Percentiles rank a stretch among this genome's conserved stretches.
Conservation (phyloP, 768 basidiomycete genomes). For the Mycena sanguinolenta region DNA sequence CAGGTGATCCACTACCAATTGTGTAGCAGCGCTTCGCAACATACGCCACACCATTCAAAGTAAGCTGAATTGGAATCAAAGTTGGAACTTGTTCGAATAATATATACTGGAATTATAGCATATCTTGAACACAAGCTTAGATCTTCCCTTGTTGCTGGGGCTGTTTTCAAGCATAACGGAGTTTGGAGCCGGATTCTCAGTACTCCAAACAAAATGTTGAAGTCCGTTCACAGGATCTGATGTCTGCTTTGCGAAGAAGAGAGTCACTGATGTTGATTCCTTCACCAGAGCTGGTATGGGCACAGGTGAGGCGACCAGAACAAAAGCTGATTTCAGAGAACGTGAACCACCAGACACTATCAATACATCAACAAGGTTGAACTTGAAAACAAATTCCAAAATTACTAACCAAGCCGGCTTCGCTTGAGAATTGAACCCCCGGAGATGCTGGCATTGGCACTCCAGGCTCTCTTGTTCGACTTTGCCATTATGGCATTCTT, state of each 20-base stretch:
- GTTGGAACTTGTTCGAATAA: not conserved
- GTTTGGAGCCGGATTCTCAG: not conserved
- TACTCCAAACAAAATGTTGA: not conserved
- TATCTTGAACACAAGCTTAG: not conserved
- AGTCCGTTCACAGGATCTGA: not conserved
- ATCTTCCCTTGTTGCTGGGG: not conserved
- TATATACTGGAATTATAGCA: not conserved
- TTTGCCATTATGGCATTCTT: not conserved
- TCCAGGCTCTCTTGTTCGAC: not conserved
- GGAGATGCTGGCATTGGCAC: not conserved
- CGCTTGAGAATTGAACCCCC: not conserved
- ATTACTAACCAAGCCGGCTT: not conserved
- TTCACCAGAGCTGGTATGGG: no score
- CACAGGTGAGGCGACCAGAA: not conserved
- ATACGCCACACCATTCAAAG: not conserved
- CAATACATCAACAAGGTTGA: not conserved
- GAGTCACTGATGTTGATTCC: not conserved
- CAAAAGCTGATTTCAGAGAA: not conserved
- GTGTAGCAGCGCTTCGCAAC: constrained; percentile 13
- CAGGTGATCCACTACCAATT: not conserved
- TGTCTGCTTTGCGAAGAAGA: not conserved
- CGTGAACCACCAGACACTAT: not conserved
- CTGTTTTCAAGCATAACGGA: not conserved
- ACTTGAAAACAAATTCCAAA: not conserved
- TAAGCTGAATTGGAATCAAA: not conserved